Base-by-base conservation (phyloP, 495 filamentous ascomycete species). In the Aspergillus haitiensis region DNA sequence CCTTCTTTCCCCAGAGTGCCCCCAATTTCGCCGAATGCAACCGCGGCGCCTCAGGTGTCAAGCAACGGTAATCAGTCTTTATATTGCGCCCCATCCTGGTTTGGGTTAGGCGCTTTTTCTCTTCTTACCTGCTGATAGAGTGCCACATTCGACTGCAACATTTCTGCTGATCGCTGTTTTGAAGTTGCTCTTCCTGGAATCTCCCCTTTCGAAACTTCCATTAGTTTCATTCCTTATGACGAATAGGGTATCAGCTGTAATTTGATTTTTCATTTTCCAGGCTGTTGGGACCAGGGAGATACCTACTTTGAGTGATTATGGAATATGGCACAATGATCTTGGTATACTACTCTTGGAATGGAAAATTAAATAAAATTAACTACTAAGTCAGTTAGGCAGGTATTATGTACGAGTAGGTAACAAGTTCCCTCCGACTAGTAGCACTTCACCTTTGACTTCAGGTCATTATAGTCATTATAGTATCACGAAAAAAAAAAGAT, bases 21-120 rank as follows among this genome's bases (percentile, higher is more conserved):
- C 47, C 64, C 65, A 58, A 67, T 52, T 63, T 66, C 64, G 60
- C 71, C 68, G 70, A 64, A 75, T 75, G 73, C 73, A 74, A 75
- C 73, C 64, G 52, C 62, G 61, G 36, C 53, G 52, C 16, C 49
- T 63, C 35, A 54, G 51, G 34, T 55, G 35, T 40, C 33, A n/a
- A 51, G 34, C 15, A 34, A 52, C 44, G 15, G 15, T 10, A 47
- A 47, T 47, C 44, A 18, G 44, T 21, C 16, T 5, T 47, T 18
- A 10, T 21, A 15, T 18, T 15, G 44, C 44, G 15, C 15, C 15
- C 44, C 16, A 47, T 2, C 44, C 44, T 21, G 44, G 16, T 47
- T 47, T 47, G 44, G 27, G 44, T 15, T 42, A 12, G 18, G 40
- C 54, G 44, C 10, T 42, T 36, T 44, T 39, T 39, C 37, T 27